Base-by-base conservation (phyloP, 352 stramenopile genomes). In the Pythium diclinum region DNA sequence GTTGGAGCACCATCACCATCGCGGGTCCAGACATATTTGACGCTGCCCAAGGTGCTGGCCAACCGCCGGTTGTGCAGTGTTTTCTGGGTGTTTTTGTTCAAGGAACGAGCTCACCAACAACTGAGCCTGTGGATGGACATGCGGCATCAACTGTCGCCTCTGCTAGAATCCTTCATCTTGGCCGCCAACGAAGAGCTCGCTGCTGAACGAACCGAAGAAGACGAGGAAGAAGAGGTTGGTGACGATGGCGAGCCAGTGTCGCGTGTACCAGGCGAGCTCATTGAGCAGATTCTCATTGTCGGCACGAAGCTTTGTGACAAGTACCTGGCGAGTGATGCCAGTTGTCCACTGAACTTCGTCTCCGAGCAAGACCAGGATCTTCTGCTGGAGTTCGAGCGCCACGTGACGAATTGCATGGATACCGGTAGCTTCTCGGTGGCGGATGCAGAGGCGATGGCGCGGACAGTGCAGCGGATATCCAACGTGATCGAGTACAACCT, bases 31-130 rank as follows among this genome's bases (percentile, higher is more conserved):
- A 74, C 79, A 4, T 87, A 88, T 55, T 63, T 95, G 55, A 93
- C 84, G 28, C 63, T 95, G 13, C 78, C 91, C 40, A 81, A 79
- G 1, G 84, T 95, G 10, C 62, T 95, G 16, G 73, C 69, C 17
- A 95, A 95, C 64, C 76, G 86, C 6, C 75, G 86, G 28, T 62
- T 95, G 14, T 95, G 86, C 59, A 93, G 86, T 48, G 79, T 95
- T 0, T 95, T 95, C 56, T 95, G 86, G 86, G 83, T 95, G 7
- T 92, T 90, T 63, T 56, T 95, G 16, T 95, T 92, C 67, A 92
- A 93, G 57, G 86, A 95, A 33, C 84, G 86, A 42, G 86, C 79
- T 5, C 86, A 95, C 55, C 75, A 90, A 49, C 83, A 89, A 36
- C 48, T 95, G 44, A 95, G 86, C 71, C 63, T 92, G 17, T 95